phyloP scores from a whole-genome alignment of 257 asterid species.

The Gentiana straminea region DNA sequence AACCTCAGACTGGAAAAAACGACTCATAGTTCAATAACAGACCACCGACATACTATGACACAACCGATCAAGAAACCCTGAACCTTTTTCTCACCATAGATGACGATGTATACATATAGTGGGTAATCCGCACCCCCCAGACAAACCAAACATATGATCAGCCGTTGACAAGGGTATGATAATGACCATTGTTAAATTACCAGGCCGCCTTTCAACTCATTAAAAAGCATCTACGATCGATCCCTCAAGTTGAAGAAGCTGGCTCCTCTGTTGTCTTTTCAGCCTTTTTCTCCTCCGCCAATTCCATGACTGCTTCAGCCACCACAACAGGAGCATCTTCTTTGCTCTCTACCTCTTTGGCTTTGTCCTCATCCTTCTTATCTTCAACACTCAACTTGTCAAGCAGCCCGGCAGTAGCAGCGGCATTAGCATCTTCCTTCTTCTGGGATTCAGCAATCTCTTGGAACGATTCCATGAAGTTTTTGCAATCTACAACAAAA shows the following conservation, averaged over 20 bases:
- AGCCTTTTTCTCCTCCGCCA: conserved; percentile 16
- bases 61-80: conserved; percentile 10
- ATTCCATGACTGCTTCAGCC: background rate
- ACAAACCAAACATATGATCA: conserved; percentile 3
- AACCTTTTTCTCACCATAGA: conserved; percentile 8
- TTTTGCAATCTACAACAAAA: conserved; percentile 28
- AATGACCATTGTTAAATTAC: conserved; percentile 11
- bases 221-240: conserved; percentile 4
- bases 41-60: conserved; percentile 10
- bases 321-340: conserved; percentile 11
- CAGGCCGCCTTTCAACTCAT: conserved; percentile 1
- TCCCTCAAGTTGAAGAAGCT: conserved; percentile 19
- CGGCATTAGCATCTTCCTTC: conserved; percentile 26
- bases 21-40: conserved; percentile 15
- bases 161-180: conserved; percentile 7
- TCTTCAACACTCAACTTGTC: conserved; percentile 39
- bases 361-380: conserved; percentile 15
- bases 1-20: conserved; percentile 9
- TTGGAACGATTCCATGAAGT: conserved; percentile 31
- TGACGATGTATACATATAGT: background rate
- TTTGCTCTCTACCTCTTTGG: conserved; percentile 11
- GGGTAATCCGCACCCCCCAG: conserved; percentile 10
- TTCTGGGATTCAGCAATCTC: conserved; percentile 40
- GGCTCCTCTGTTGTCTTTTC: conserved; percentile 22
- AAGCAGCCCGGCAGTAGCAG: conserved; percentile 36